Conservation (phyloP, 139 green algal genomes). For the Micractinium conductrix region DNA sequence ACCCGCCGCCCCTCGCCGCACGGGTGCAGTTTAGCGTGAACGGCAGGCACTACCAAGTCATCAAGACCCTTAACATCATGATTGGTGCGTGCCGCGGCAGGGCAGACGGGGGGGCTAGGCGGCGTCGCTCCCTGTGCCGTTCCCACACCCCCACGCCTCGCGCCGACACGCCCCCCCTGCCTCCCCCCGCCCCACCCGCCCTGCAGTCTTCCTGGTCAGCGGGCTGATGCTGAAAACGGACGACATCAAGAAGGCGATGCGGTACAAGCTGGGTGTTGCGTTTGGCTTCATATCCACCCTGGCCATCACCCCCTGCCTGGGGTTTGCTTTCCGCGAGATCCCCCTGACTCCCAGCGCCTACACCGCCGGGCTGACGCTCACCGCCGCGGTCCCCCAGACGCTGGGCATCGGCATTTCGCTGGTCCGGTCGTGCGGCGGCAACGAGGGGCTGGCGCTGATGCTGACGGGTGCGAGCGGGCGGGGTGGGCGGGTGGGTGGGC, state of each 20-base stretch:
- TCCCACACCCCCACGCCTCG: conserved; percentile 36
- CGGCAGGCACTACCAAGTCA: conserved; percentile 10
- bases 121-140: neutral
- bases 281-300: conserved; percentile 73
- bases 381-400: conserved; percentile 83
- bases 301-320: conserved; percentile 67
- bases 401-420: conserved; percentile 80
- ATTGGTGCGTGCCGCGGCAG: conserved; percentile 1
- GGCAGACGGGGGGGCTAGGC: neutral
- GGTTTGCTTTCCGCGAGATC: conserved; percentile 67
- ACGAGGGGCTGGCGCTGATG: conserved; percentile 80
- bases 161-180: no score
- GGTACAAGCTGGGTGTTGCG: conserved; percentile 53
- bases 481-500: neutral
- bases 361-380: conserved; percentile 78
- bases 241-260: conserved; percentile 65
- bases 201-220: conserved; percentile 74
- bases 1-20: neutral
- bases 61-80: conserved; percentile 46
- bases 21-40: conserved; percentile 3
- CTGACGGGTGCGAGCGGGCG: conserved; percentile 51
- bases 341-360: conserved; percentile 69
- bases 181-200: neutral
- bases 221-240: conserved; percentile 74
- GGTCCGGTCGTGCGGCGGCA: conserved; percentile 59